Evolutionary conservation across 257 asterid species (phyloP).

Genomic region (Leonotis leonurus): DNA sequence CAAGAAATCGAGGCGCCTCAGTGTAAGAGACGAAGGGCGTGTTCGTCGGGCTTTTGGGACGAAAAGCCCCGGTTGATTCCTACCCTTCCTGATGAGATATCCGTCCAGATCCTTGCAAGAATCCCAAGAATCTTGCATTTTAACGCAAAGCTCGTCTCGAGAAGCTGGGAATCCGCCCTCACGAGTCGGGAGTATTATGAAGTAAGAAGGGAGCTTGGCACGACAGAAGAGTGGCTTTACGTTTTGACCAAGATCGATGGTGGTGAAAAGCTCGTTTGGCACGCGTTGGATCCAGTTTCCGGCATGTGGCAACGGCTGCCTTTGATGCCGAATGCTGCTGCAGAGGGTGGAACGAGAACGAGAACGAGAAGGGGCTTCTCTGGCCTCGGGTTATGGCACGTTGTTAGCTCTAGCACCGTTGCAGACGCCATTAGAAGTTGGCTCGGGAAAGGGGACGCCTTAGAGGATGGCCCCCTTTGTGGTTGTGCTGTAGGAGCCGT

Average conservation of each 20-base stretch:
- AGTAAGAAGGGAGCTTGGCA: constrained; percentile 63
- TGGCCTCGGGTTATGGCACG: constrained; percentile 51
- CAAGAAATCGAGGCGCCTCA: constrained; percentile 38
- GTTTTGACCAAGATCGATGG: constrained; percentile 57
- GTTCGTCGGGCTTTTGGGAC: constrained; percentile 58
- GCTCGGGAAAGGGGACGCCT: constrained; percentile 53
- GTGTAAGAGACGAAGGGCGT: constrained; percentile 67
- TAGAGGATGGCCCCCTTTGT: constrained; percentile 62
- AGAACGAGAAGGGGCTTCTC: constrained; percentile 44
- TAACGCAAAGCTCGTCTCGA: constrained; percentile 60
- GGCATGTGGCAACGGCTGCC: constrained; percentile 71
- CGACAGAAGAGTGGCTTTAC: constrained; percentile 83
- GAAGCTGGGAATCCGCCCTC: constrained; percentile 70
- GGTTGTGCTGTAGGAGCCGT: constrained; percentile 82
- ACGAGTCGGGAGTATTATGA: constrained; percentile 51
- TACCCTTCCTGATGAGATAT: constrained; percentile 81
- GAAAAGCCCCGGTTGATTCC: constrained; percentile 61
- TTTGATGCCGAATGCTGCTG: constrained; percentile 46
- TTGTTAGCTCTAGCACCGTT: constrained; percentile 47
- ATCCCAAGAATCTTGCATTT: constrained; percentile 61
- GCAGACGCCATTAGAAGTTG: constrained; percentile 61
- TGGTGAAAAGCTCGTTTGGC: constrained; percentile 60
- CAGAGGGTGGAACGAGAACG: constrained; percentile 42
- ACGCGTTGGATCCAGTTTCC: constrained; percentile 64
- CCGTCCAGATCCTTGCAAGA: constrained; percentile 77